Evolutionary conservation across 1,284 basidiomycete genomes (phyloP).

Genomic region (Austroboletus novae-zelandiae): DNA sequence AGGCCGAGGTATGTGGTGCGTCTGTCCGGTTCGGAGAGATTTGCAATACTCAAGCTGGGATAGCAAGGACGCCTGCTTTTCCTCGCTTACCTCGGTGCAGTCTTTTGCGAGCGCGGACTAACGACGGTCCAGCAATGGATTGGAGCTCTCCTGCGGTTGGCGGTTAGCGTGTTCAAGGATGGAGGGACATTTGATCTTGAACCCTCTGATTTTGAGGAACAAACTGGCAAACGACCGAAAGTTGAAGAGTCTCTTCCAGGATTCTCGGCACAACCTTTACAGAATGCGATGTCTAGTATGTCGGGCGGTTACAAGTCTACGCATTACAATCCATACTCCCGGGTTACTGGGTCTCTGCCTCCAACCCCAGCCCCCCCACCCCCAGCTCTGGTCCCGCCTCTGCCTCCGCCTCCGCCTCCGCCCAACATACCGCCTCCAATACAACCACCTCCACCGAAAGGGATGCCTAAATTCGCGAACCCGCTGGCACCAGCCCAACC

Average conservation of each 20-base stretch:
- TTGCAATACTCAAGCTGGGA: conserved; percentile 13
- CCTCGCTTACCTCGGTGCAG: conserved; percentile 64
- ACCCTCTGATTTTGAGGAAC: conserved; percentile 28
- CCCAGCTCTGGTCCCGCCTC: no score
- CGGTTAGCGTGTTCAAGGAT: conserved; percentile 20
- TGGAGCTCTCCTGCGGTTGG: conserved; percentile 45
- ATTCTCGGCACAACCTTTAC: conserved; percentile 32
- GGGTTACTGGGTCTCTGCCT: conserved; percentile 10
- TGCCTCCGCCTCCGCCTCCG: conserved; percentile 19
- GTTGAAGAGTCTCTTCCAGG: conserved; percentile 30
- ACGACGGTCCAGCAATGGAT: conserved; percentile 58
- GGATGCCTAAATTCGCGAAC: conserved; percentile 39
- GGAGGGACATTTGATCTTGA: conserved; percentile 21
- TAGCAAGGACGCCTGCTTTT: conserved; percentile 58
- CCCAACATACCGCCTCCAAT: conserved; percentile 27
- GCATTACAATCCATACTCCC: conserved; percentile 34
- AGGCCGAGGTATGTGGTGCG: conserved; percentile 45
- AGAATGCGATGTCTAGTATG: conserved; percentile 28
- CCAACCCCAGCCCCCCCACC: conserved; percentile 9
- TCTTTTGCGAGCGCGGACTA: conserved; percentile 56
- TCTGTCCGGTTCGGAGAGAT: conserved; percentile 13
- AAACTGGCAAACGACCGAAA: conserved; percentile 30
- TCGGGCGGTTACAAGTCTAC: conserved; percentile 22
- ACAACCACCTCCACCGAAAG: conserved; percentile 25
- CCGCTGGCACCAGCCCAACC: conserved; percentile 58